Evolutionary conservation across 257 asterid genomes (phyloP), one percentile per base, ranked within the genome.

Genomic region (Solanum pennellii): DNA sequence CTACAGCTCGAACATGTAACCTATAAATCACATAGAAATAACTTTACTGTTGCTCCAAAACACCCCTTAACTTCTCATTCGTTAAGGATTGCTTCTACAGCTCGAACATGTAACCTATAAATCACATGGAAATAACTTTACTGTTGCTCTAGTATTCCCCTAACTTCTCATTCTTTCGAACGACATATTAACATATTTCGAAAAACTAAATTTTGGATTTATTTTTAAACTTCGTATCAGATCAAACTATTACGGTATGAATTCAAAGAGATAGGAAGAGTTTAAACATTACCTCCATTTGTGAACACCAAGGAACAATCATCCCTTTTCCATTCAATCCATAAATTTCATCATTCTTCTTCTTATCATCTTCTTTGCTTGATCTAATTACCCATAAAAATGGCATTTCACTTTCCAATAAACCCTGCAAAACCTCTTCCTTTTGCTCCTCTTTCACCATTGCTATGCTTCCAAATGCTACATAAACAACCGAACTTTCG

Each of bases 301-400:
- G 96, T 2, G 95, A 90, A 86, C 97, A 92, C 97, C 96, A 94
- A 27, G 91, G 71, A 71, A 94, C 93, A 2, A 94, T 90, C 74
- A 84, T 89, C 25, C 97, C 97, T 0, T 91, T 8, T 27, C 75
- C 84, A 65, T 89, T 87, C 79, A 93, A 12, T 11, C 89, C 91
- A 52, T 91, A 88, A 9, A 83, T 41, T 47, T 91, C 90, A 7
- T 90, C 90, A 5, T 86, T 87, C 12, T 87, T 3, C 56, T 20
- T 41, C 44, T 86, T 86, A 0, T 80, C 87, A 4, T 89, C 90
- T 12, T 79, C 91, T 3, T 52, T 84, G 7, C 83, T 91, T 1
- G 11, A 35, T 23, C 93, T 88, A 25, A 89, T 92, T 6, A 94
- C 96, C 97, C 97, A 94, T 12, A 94, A 25, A 76, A 94, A 94